Evolutionary conservation across 2,329 filamentous ascomycete genomes (phyloP), one percentile per base, ranked within the genome.

Genomic region (Calonectria leucothoes): DNA sequence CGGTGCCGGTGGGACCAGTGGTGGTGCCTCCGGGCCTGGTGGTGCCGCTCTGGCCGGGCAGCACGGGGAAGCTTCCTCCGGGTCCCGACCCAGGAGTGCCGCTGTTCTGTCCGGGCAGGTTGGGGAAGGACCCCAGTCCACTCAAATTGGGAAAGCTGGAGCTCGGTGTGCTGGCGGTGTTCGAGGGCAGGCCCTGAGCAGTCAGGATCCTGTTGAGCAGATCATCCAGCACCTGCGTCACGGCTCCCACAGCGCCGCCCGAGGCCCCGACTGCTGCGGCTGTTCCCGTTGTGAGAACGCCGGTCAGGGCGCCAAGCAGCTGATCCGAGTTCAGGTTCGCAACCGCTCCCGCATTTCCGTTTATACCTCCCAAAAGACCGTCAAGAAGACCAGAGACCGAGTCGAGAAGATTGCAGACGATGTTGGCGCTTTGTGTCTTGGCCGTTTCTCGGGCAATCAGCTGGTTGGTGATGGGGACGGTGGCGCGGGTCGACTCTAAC

Each of bases 321-420:
- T 66, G 64, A 20, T 66, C 64, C n/a, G 29, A 25, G 48, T 49
- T 37, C 23, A 66, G 45, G 35, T 42, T 51, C 11, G 31, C 33
- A 25, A 66, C 48, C 23, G 25, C 48, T 42, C 45, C 48, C 17
- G 64, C 64, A 39, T 52, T 55, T 17, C 29, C 31, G 31, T 42
- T 59, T 27, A 68, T 33, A 31, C 66, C 66, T 59, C 51, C 66
- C 12, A 59, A 20, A 35, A 68, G 37, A 27, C 51, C 66, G n/a
- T 35, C 37, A 2, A 68, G 52, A 1, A 68, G 37, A 23, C 55
- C 29, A 23, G 51, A 48, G 15, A 68, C 66, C 20, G 33, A 31
- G 42, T 68, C 37, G 15, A 68, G 51, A 31, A 68, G 39, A n/a
- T 55, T 55, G 51, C 66, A 59, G 37, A 68, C 51, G 14, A 68